Base-by-base conservation (phyloP, 169 alveolate genomes). In the Theileria sp. region DNA sequence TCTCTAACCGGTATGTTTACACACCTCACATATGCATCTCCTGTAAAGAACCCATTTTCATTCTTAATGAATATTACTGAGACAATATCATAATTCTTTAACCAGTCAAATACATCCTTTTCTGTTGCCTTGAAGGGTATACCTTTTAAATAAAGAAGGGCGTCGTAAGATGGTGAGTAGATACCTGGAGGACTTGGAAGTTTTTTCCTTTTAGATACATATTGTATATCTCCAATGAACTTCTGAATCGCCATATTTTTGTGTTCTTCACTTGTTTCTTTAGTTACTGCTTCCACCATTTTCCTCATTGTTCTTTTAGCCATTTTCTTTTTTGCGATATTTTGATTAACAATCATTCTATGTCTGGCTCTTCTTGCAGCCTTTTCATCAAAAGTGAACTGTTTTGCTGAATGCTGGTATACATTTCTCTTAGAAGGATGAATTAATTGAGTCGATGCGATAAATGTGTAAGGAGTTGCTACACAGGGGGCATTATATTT, bases 1-100 rank as follows among this genome's bases (percentile, higher is more conserved):
- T 85, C 87, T 25, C 87, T 36, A 44, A 66, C 80, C 9, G 0
- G 70, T 10, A 77, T 44, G 85, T 30, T 75, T 25, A 34, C 30
- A 54, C 91, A 85, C 32, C 91, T 74, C 7, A 85, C 87, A 23
- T 85, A 85, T 25, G 91, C 91, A 70, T 85, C 91, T 9, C 91
- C 91, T n/a, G 91, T 85, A 60, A 85, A 85, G 38, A 67, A 67
- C 10, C 91, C 91, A 44, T 73, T 72, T 70, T 73, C 82, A 69
- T 85, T 75, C 69, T 78, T 77, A 10, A 85, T 77, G 51, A 85
- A 61, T 12, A 79, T 69, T 12, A 85, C 84, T 54, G 58, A 17
- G 54, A 74, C 75, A 30, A 85, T 28, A 19, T 72, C 80, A 69
- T 85, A 85, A 12, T 36, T 68, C 26, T 64, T 30, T 26, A 85